A percentile compares a stretch with the other conserved stretches of the same genome.
phyloP scores from a whole-genome alignment of 306 rosid species.

The Cucurbita ficifolia region DNA sequence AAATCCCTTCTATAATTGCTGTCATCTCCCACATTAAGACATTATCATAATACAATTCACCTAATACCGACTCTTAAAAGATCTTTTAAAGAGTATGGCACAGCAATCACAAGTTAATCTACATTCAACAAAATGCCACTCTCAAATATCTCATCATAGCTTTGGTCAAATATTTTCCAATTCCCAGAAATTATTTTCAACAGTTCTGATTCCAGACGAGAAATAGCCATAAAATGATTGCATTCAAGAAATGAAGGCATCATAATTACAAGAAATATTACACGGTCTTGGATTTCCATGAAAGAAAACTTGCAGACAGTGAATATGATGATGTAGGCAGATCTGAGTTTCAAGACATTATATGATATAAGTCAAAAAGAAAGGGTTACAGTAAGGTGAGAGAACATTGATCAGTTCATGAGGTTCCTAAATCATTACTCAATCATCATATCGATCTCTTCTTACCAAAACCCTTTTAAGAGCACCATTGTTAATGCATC shows the following conservation, averaged over 20 bases:
- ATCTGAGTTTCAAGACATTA: not conserved
- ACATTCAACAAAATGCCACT: not conserved
- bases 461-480: slow-evolving; percentile 14
- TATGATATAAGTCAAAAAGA: not conserved
- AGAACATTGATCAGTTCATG: slow-evolving; percentile 18
- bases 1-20: too few relatives aligned
- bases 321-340: not conserved
- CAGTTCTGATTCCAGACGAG: not conserved
- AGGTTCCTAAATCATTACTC: slow-evolving; percentile 36
- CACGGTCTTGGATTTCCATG: not conserved
- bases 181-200: not conserved
- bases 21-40: too few relatives aligned
- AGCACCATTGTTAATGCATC: slow-evolving; percentile 9
- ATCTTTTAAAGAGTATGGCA: too few relatives aligned
- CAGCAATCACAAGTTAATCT: too few relatives aligned
- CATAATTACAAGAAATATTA: not conserved
- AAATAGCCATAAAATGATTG: not conserved
- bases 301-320: not conserved
- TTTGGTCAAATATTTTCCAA: too few relatives aligned
- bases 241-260: not conserved
- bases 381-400: not conserved
- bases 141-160: not conserved
- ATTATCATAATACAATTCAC: too few relatives aligned
- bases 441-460: slow-evolving; percentile 9
- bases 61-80: too few relatives aligned